These are phyloP conservation scores for Xylona heveae DNA, from an alignment of 495 filamentous ascomycete genomes.

Conservation along the genomic window DNA sequence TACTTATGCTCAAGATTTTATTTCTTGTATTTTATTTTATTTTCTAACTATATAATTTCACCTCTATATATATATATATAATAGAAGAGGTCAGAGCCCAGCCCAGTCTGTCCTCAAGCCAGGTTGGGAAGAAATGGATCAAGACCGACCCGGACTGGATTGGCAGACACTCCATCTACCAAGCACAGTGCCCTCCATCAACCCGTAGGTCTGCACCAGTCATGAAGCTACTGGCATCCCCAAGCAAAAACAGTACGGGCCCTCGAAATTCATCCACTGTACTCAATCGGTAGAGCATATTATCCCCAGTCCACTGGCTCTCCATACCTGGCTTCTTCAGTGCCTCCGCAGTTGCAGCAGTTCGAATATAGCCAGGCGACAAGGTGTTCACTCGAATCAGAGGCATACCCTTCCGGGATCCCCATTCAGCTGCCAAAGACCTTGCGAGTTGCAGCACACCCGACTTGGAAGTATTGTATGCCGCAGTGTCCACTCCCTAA, in stretches of 20 bases:
- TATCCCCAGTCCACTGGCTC: slow-evolving; percentile 67
- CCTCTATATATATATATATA: too few species aligned
- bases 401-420: slow-evolving; percentile 41
- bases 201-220: slow-evolving; percentile 24
- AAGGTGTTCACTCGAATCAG: slow-evolving; percentile 95
- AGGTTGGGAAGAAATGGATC: too few species aligned
- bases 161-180: too few species aligned
- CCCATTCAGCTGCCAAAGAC: slow-evolving; percentile 82
- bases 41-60: too few species aligned
- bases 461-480: slow-evolving; percentile 83
- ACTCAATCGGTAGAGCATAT: slow-evolving; percentile 71
- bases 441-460: slow-evolving; percentile 66
- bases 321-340: slow-evolving; percentile 61
- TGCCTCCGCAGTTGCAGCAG: slow-evolving; percentile 70
- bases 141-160: too few species aligned
- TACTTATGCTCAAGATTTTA: too few species aligned
- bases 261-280: slow-evolving; percentile 63
- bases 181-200: too few species aligned
- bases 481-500: slow-evolving; percentile 49
- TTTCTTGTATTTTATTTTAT: too few species aligned
- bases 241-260: slow-evolving; percentile 65
- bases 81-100: too few species aligned
- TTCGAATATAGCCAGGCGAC: slow-evolving; percentile 87
- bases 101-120: too few species aligned
- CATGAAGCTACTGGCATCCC: slow-evolving; percentile 77